Conservation (phyloP, 73 alveolate species). For the Durusdinium trenchii region DNA sequence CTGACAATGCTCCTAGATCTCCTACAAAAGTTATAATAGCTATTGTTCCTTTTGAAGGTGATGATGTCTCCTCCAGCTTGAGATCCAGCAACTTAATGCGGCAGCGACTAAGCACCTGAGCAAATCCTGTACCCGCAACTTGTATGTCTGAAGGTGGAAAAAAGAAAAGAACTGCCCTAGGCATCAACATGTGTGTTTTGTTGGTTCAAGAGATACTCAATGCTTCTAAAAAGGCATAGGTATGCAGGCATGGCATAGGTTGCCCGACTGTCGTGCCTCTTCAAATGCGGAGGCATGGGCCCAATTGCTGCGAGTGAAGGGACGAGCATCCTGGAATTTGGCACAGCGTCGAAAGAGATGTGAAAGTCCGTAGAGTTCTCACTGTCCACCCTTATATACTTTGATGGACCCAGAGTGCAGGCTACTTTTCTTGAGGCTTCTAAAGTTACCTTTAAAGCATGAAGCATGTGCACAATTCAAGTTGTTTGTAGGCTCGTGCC, state of each 20-base stretch:
- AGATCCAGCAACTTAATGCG: constrained; percentile 65
- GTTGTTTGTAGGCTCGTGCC: too few species aligned
- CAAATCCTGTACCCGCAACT: background rate
- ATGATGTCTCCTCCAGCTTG: constrained; percentile 52
- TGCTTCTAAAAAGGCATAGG: background rate
- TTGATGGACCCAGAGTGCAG: too few species aligned
- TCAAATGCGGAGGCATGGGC: constrained; percentile 82
- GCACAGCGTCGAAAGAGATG: too few species aligned
- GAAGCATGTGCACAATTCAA: too few species aligned
- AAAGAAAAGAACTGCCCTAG: background rate
- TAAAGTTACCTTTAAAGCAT: too few species aligned
- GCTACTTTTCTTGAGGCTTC: too few species aligned
- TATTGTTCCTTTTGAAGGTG: too few species aligned
- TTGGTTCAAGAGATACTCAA: background rate
- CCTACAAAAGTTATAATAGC: too few species aligned
- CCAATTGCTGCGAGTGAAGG: constrained; percentile 78
- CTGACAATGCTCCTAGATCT: too few species aligned
- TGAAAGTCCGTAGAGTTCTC: too few species aligned
- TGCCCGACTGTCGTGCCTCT: background rate
- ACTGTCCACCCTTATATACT: too few species aligned
- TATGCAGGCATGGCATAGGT: background rate
- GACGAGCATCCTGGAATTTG: constrained; percentile 70
- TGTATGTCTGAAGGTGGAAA: background rate
- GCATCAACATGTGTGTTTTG: background rate
- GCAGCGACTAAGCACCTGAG: constrained; percentile 58